These are phyloP conservation scores for Avena insularis DNA, from an alignment of 176 grass and related monocot genomes.

Conservation along the genomic window DNA sequence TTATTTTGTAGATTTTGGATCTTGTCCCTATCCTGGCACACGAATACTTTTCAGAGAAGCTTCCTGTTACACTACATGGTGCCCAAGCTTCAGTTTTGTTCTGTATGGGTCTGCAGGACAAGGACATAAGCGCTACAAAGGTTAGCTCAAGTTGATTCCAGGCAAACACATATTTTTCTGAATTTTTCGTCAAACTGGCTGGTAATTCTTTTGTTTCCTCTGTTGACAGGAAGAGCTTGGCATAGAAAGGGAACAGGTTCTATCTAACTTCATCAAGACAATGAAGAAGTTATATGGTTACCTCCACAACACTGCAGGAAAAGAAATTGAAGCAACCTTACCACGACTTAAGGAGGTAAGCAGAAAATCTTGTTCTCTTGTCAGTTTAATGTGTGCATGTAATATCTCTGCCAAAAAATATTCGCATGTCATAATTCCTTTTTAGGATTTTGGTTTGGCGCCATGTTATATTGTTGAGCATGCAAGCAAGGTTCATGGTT, in stretches of 20 bases:
- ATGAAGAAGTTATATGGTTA: conserved; percentile 81
- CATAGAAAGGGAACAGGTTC: conserved; percentile 91
- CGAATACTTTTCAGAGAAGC: conserved; percentile 86
- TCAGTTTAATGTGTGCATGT: neutral
- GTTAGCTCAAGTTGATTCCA: conserved; percentile 48
- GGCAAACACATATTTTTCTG: neutral
- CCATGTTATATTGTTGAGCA: conserved; percentile 9
- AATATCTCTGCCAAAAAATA: neutral
- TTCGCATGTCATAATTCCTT: neutral
- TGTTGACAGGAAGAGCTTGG: conserved; percentile 75
- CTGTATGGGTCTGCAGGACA: conserved; percentile 93
- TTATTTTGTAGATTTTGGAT: conserved; percentile 80
- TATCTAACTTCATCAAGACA: conserved; percentile 89
- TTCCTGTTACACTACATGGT: conserved; percentile 73
- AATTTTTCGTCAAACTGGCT: conserved; percentile 1
- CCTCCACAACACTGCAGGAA: conserved; percentile 67
- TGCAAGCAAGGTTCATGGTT: neutral
- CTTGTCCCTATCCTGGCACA: conserved; percentile 88
- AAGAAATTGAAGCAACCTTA: conserved; percentile 76
- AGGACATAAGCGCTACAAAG: conserved; percentile 73
- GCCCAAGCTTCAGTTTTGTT: conserved; percentile 84
- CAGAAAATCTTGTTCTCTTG: conserved; percentile 8
- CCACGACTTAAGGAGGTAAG: conserved; percentile 87
- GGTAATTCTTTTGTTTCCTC: conserved; percentile 27
- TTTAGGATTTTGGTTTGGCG: neutral